A percentile compares a stretch with the other conserved stretches of the same genome.
Conservation (phyloP, 177 flowering plant genomes). For the Tripterygium wilfordii region DNA sequence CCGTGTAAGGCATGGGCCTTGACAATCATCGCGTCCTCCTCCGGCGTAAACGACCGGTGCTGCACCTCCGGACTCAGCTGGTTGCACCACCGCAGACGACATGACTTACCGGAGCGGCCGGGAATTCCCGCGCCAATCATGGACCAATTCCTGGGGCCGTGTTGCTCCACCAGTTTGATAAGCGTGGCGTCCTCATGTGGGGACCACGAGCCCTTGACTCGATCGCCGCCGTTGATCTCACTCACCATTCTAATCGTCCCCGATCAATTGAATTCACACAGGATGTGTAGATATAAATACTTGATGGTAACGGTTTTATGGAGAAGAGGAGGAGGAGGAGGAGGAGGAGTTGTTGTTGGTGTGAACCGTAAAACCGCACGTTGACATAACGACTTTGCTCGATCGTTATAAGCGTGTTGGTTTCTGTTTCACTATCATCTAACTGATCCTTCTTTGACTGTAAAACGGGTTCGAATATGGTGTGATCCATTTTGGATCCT, state of each 20-base stretch:
- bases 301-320: conserved; percentile 1
- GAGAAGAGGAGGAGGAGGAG: background rate
- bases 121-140: conserved; percentile 60
- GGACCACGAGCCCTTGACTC: conserved; percentile 71
- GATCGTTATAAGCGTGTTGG: conserved; percentile 7
- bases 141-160: conserved; percentile 82
- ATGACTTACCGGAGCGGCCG: conserved; percentile 76
- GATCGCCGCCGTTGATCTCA: conserved; percentile 17
- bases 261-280: background rate
- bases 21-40: conserved; percentile 57
- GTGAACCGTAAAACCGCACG: conserved; percentile 49
- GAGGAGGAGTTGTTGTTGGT: conserved; percentile 34
- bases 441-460: no score
- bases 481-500: no score
- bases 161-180: conserved; percentile 46
- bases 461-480: no score
- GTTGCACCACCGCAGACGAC: conserved; percentile 79
- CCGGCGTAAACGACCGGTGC: conserved; percentile 60
- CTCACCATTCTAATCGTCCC: no score
- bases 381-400: conserved; percentile 6
- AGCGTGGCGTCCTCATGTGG: conserved; percentile 55
- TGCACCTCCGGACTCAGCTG: conserved; percentile 74
- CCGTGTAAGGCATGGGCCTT: conserved; percentile 60
- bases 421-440: conserved; percentile 6
- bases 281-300: background rate